A percentile compares a stretch with the other conserved stretches of the same genome.
Conservation (phyloP, 768 basidiomycete species). For the Podaxis sp. region DNA sequence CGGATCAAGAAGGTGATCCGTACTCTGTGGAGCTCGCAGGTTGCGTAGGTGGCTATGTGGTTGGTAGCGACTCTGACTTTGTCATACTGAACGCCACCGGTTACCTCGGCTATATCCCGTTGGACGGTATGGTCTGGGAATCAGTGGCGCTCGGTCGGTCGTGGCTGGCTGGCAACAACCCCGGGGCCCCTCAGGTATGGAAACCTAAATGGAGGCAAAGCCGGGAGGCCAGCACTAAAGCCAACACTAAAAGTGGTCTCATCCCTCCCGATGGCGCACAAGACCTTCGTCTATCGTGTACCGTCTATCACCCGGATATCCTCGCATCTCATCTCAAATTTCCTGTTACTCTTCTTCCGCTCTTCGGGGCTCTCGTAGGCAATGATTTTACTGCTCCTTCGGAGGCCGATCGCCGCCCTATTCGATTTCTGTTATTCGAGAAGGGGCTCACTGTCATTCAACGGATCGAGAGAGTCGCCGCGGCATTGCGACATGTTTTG, state of each 20-base stretch:
- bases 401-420: conserved; percentile 45
- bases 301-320: conserved; percentile 57
- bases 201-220: conserved; percentile 54
- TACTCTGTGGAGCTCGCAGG: conserved; percentile 85
- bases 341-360: conserved; percentile 70
- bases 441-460: conserved; percentile 53
- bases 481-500: conserved; percentile 54
- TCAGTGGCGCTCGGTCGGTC: conserved; percentile 27
- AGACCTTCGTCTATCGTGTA: conserved; percentile 51
- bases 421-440: conserved; percentile 71
- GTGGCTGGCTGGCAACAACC: conserved; percentile 30
- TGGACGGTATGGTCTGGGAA: conserved; percentile 76
- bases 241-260: conserved; percentile 29
- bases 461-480: conserved; percentile 67
- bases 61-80: conserved; percentile 82
- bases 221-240: conserved; percentile 26
- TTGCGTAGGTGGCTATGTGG: conserved; percentile 68
- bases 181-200: conserved; percentile 54
- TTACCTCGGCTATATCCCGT: conserved; percentile 75
- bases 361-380: conserved; percentile 76
- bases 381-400: conserved; percentile 71
- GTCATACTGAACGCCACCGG: conserved; percentile 74
- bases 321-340: conserved; percentile 68
- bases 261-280: conserved; percentile 52
- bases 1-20: conserved; percentile 82